phyloP scores from a whole-genome alignment of 164 flowering plant genomes.

The Vitis labrusca region DNA sequence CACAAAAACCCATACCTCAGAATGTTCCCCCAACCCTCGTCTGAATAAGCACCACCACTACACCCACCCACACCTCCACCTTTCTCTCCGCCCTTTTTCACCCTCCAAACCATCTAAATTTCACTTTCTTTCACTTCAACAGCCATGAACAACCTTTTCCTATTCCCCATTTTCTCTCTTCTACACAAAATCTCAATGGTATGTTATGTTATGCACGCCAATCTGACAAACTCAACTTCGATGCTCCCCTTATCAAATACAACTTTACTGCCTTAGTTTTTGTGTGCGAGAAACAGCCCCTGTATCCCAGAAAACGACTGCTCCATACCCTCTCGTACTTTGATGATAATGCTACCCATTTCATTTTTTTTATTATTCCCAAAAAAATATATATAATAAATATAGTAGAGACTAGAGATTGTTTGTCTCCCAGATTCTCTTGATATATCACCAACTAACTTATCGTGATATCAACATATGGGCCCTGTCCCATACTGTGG shows the following conservation, averaged over 20 bases:
- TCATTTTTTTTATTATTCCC: neutral
- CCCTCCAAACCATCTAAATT: neutral
- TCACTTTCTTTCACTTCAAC: no score
- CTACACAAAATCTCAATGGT: no score
- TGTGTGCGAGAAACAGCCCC: conserved; percentile 1
- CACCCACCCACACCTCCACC: conserved; percentile 29
- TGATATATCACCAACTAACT: neutral
- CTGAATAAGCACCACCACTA: conserved; percentile 47
- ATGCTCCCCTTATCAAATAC: conserved; percentile 30
- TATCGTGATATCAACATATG: conserved; percentile 3
- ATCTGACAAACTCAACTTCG: conserved; percentile 45
- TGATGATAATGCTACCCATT: conserved; percentile 36
- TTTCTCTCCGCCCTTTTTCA: conserved; percentile 4
- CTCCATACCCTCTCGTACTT: conserved; percentile 33
- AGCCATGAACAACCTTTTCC: no score
- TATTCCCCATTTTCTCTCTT: no score
- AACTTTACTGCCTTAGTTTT: conserved; percentile 8
- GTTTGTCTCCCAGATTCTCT: neutral
- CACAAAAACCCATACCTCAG: conserved; percentile 42
- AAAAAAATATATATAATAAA: neutral
- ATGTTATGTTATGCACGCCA: conserved; percentile 38
- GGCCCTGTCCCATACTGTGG: conserved; percentile 9
- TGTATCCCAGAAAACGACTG: conserved; percentile 42
- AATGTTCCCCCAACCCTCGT: conserved; percentile 38
- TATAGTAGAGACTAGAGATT: neutral